These are phyloP conservation scores for Colletotrichum brevisporum DNA, from an alignment of 2,329 filamentous ascomycete genomes.

Conservation along the genomic window DNA sequence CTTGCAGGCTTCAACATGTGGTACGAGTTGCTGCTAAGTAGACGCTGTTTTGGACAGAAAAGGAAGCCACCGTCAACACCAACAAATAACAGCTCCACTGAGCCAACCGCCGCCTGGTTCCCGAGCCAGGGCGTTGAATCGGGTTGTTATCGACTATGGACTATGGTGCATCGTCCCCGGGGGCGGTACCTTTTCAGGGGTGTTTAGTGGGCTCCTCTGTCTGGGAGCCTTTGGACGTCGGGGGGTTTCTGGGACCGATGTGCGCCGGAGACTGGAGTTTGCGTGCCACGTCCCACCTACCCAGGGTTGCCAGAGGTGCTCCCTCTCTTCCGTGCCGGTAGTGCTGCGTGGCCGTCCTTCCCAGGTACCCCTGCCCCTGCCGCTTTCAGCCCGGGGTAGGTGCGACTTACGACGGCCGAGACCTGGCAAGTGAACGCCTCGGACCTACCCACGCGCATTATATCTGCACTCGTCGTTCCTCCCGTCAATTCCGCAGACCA, in stretches of 20 bases:
- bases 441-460: constrained; percentile 16
- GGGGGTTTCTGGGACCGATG: not conserved
- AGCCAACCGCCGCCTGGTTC: constrained; percentile 1
- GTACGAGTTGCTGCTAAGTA: constrained; percentile 1
- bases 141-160: too few species aligned
- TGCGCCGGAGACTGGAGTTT: constrained; percentile 16
- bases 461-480: constrained; percentile 24
- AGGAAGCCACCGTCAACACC: not conserved
- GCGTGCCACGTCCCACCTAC: not conserved
- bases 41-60: constrained; percentile 15
- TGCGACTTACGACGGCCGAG: constrained; percentile 23
- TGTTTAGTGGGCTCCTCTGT: too few species aligned
- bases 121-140: not conserved
- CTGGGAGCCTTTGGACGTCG: too few species aligned
- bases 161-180: too few species aligned
- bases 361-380: constrained; percentile 30
- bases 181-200: too few species aligned
- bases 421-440: constrained; percentile 29
- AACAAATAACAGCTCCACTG: too few species aligned
- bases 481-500: constrained; percentile 18
- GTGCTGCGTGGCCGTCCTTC: constrained; percentile 9
- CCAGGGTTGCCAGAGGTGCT: not conserved
- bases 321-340: not conserved
- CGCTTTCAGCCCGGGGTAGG: constrained; percentile 37
- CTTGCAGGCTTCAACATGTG: too few species aligned